Percentiles rank a stretch among this genome's conserved stretches.
Evolutionary conservation across 495 filamentous ascomycete genomes (phyloP).

Genomic region (Penicillium nucicola): DNA sequence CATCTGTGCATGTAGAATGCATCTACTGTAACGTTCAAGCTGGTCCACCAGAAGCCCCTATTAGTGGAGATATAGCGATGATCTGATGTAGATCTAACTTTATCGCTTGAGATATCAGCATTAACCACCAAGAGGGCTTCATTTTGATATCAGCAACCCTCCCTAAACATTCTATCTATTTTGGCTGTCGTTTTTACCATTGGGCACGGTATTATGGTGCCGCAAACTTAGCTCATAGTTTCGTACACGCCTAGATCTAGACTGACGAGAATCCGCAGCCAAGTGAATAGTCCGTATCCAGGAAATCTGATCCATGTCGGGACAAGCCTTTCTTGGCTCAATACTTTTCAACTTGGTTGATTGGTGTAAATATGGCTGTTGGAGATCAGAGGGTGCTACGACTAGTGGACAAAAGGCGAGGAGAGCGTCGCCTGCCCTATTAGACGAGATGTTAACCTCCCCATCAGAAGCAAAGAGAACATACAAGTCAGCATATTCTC

Average conservation of each 20-base stretch:
- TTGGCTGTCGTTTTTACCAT: background rate
- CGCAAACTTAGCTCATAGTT: no score
- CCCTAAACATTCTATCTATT: background rate
- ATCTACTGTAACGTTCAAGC: background rate
- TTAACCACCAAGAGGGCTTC: background rate
- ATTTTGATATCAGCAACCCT: no score
- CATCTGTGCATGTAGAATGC: background rate
- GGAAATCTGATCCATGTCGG: no score
- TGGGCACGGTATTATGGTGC: no score
- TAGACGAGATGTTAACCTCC: background rate
- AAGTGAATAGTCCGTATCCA: no score
- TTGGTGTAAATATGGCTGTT: background rate
- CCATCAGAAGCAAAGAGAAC: no score
- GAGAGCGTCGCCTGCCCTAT: background rate
- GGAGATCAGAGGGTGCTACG: background rate
- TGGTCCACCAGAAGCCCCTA: conserved; percentile 1
- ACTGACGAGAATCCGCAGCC: no score
- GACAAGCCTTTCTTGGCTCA: no score
- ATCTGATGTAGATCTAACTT: conserved; percentile 5
- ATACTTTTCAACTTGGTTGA: background rate
- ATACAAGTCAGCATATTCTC: no score
- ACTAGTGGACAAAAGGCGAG: background rate
- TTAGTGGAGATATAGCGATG: conserved; percentile 5
- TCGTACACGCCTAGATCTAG: no score
- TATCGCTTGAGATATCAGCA: background rate